Evolutionary conservation across 805 yeast species (phyloP).

Genomic region (Saccharomycopsis amapae): DNA sequence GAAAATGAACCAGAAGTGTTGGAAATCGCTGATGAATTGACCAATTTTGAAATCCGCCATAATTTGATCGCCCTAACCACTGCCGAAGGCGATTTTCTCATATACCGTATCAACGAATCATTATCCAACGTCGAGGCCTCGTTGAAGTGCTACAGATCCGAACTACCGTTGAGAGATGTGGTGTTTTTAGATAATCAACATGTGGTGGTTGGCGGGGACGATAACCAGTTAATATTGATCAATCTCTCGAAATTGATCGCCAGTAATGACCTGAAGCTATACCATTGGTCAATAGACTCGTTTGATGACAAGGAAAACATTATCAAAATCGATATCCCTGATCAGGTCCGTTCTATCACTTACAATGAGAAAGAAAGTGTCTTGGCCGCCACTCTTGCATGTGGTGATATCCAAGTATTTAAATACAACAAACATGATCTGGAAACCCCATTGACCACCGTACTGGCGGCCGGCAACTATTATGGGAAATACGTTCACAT

Average conservation of each 20-base stretch:
- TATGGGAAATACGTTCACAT: constrained; percentile 32
- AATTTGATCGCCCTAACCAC: constrained; percentile 30
- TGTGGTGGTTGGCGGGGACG: constrained; percentile 60
- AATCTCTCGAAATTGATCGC: background rate
- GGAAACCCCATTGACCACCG: constrained; percentile 9
- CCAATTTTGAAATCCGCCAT: constrained; percentile 33
- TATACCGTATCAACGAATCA: constrained; percentile 6
- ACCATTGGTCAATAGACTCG: constrained; percentile 8
- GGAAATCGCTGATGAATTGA: constrained; percentile 42
- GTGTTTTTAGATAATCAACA: constrained; percentile 7
- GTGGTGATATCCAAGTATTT: constrained; percentile 51
- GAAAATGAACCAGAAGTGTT: constrained; percentile 56
- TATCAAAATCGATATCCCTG: constrained; percentile 36
- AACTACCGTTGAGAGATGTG: constrained; percentile 18
- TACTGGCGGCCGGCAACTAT: constrained; percentile 29
- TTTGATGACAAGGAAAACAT: constrained; percentile 16
- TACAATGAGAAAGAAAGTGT: constrained; percentile 53
- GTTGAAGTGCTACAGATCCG: constrained; percentile 11
- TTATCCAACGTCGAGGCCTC: background rate
- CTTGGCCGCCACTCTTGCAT: constrained; percentile 49
- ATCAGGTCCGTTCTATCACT: constrained; percentile 49
- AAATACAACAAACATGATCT: constrained; percentile 25
- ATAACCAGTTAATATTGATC: constrained; percentile 45
- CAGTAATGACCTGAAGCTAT: constrained; percentile 2
- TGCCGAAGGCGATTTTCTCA: constrained; percentile 16